Percentiles rank a stretch among this genome's conserved stretches.
These are phyloP conservation scores for Colletotrichum musicola DNA, from an alignment of 2,329 filamentous ascomycete genomes.

Conservation along the genomic window DNA sequence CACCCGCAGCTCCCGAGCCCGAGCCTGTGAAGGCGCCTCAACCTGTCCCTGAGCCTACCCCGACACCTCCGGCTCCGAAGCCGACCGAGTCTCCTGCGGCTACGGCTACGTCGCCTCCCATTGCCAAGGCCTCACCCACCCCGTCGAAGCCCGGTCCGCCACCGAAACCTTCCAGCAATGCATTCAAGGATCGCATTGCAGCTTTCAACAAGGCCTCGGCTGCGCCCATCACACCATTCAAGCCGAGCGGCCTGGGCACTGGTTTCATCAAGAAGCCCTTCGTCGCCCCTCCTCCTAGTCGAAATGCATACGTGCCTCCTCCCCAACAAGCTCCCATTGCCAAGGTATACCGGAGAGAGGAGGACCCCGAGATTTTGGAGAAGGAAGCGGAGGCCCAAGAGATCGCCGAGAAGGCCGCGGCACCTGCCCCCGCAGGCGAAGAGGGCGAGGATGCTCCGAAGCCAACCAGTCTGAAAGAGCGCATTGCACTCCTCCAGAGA, in stretches of 20 bases:
- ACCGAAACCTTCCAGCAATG: slow-evolving; percentile 80
- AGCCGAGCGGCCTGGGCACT: slow-evolving; percentile 75
- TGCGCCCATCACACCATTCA: slow-evolving; percentile 90
- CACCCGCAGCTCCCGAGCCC: slow-evolving; percentile 51
- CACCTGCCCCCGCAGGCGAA: slow-evolving; percentile 58
- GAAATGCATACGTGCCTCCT: slow-evolving; percentile 89
- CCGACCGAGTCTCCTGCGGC: slow-evolving; percentile 49
- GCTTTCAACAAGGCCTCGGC: slow-evolving; percentile 94
- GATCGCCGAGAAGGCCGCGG: slow-evolving; percentile 76
- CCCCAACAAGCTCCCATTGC: slow-evolving; percentile 76
- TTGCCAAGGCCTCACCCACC: slow-evolving; percentile 51
- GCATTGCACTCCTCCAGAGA: slow-evolving; percentile 92
- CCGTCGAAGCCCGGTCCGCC: slow-evolving; percentile 68
- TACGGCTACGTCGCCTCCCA: slow-evolving; percentile 52
- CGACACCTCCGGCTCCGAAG: slow-evolving; percentile 51
- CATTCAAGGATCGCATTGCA: slow-evolving; percentile 95
- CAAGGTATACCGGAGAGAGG: slow-evolving; percentile 87
- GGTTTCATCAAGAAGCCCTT: slow-evolving; percentile 97
- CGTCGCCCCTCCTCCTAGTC: slow-evolving; percentile 92
- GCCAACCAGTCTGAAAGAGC: slow-evolving; percentile 92
- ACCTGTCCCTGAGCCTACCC: slow-evolving; percentile 45
- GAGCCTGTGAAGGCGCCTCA: slow-evolving; percentile 47
- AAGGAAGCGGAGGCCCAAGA: slow-evolving; percentile 75
- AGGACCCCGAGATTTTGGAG: slow-evolving; percentile 81
- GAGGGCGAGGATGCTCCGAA: slow-evolving; percentile 83